A percentile compares a stretch with the other conserved stretches of the same genome.
These are phyloP conservation scores for Alternaria burnsii DNA, from an alignment of 2,329 filamentous ascomycete genomes.

Conservation along the genomic window DNA sequence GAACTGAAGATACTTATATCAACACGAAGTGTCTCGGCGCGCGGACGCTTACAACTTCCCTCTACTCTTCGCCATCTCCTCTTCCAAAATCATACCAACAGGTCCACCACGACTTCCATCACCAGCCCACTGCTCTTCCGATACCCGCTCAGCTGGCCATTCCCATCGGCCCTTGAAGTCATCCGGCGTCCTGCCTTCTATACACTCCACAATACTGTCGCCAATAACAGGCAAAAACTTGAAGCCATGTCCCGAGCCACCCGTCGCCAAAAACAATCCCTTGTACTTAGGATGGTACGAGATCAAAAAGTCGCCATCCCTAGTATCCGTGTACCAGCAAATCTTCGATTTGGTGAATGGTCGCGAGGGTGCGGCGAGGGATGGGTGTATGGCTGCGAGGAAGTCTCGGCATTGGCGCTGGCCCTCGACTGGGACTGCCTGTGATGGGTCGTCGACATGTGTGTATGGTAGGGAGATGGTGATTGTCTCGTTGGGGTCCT, in stretches of 20 bases:
- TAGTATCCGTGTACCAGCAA: slow-evolving; percentile 67
- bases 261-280: slow-evolving; percentile 67
- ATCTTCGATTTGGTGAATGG: slow-evolving; percentile 59
- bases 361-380: slow-evolving; percentile 45
- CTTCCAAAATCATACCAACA: slow-evolving; percentile 50
- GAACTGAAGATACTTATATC: background rate
- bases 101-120: slow-evolving; percentile 52
- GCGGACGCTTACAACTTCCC: slow-evolving; percentile 33
- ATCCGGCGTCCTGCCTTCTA: slow-evolving; percentile 52
- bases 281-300: slow-evolving; percentile 59
- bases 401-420: slow-evolving; percentile 43
- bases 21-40: background rate
- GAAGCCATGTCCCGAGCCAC: slow-evolving; percentile 69
- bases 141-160: slow-evolving; percentile 55
- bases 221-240: slow-evolving; percentile 69
- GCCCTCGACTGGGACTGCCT: slow-evolving; percentile 46
- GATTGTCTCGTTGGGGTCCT: slow-evolving; percentile 47
- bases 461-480: slow-evolving; percentile 61
- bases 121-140: slow-evolving; percentile 47
- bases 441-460: slow-evolving; percentile 58
- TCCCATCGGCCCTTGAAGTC: slow-evolving; percentile 71
- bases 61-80: slow-evolving; percentile 51
- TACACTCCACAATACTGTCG: slow-evolving; percentile 61
- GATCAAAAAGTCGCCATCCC: slow-evolving; percentile 64
- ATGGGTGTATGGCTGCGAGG: slow-evolving; percentile 40